These are phyloP conservation scores for Funneliformis caledonium DNA, from an alignment of 371 early-diverging fungal genomes.

Conservation along the genomic window DNA sequence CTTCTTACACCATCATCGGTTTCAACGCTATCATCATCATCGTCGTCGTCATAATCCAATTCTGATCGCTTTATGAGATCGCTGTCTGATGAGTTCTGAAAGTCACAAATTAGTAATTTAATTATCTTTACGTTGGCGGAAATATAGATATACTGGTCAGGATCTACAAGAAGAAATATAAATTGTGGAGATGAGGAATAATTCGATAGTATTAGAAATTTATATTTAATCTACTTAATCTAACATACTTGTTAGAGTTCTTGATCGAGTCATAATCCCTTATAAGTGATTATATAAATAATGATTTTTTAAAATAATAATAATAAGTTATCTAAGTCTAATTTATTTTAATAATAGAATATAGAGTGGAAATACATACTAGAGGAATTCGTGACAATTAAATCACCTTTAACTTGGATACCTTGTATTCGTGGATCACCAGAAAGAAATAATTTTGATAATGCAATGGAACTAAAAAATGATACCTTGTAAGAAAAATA, in stretches of 20 bases:
- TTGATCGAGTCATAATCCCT: conserved; percentile 52
- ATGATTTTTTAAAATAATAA: neutral
- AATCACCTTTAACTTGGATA: conserved; percentile 80
- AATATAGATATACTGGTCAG: conserved; percentile 78
- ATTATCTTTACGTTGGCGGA: conserved; percentile 83
- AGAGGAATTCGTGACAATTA: conserved; percentile 70
- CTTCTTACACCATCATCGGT: conserved; percentile 65
- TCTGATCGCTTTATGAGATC: conserved; percentile 31
- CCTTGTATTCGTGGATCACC: conserved; percentile 69
- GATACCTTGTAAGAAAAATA: neutral
- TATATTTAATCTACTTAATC: neutral
- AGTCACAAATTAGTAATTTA: conserved; percentile 77
- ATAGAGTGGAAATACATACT: conserved; percentile 47
- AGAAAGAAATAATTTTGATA: conserved; percentile 72
- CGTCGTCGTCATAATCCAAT: conserved; percentile 45
- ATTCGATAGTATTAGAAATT: neutral
- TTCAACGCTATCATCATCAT: conserved; percentile 55
- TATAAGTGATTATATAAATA: conserved; percentile 1
- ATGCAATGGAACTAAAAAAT: conserved; percentile 68
- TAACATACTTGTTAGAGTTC: conserved; percentile 44
- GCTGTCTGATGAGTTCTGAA: conserved; percentile 52
- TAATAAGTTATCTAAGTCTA: conserved; percentile 10
- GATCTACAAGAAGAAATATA: conserved; percentile 52
- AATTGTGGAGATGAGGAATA: neutral
- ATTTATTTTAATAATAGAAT: neutral